Evolutionary conservation across 2,329 filamentous ascomycete genomes (phyloP).

Genomic region (Dactylellina leptospora): DNA sequence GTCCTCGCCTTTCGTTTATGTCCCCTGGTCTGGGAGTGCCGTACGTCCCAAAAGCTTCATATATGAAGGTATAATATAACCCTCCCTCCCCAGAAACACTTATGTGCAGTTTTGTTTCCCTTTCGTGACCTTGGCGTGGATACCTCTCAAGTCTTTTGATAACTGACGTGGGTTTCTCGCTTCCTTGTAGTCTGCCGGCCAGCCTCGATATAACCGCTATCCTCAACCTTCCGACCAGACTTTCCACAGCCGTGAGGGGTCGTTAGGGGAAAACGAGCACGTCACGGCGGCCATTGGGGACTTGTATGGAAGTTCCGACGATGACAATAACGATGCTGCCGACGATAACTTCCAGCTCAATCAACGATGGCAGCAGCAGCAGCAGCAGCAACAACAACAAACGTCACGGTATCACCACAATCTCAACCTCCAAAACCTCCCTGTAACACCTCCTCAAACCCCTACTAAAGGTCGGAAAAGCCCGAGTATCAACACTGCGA

Average conservation of each 20-base stretch:
- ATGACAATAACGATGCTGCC: constrained; percentile 54
- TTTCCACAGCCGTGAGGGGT: constrained; percentile 44
- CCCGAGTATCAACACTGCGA: constrained; percentile 57
- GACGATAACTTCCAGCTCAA: constrained; percentile 26
- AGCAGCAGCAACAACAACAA: constrained; percentile 17
- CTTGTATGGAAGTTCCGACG: constrained; percentile 73
- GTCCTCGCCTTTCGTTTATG: constrained; percentile 12
- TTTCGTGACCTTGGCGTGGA: background rate
- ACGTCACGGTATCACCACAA: constrained; percentile 14
- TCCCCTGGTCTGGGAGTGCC: constrained; percentile 50
- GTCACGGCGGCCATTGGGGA: constrained; percentile 93
- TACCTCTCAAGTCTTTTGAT: background rate
- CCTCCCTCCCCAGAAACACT: background rate
- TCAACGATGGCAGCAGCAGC: constrained; percentile 30
- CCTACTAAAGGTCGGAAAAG: constrained; percentile 52
- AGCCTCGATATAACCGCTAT: constrained; percentile 57
- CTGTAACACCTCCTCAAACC: constrained; percentile 51
- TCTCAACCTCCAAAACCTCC: constrained; percentile 25
- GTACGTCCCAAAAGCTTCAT: constrained; percentile 52
- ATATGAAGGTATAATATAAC: constrained; percentile 49
- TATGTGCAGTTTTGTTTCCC: constrained; percentile 22
- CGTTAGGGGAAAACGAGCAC: constrained; percentile 91
- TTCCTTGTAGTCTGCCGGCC: constrained; percentile 55
- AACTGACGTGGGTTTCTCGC: background rate
- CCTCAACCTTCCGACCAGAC: constrained; percentile 54